Percentiles rank a stretch among this genome's conserved stretches.
Evolutionary conservation across 2,329 filamentous ascomycete species (phyloP).

Genomic region (Fusarium newnesense): DNA sequence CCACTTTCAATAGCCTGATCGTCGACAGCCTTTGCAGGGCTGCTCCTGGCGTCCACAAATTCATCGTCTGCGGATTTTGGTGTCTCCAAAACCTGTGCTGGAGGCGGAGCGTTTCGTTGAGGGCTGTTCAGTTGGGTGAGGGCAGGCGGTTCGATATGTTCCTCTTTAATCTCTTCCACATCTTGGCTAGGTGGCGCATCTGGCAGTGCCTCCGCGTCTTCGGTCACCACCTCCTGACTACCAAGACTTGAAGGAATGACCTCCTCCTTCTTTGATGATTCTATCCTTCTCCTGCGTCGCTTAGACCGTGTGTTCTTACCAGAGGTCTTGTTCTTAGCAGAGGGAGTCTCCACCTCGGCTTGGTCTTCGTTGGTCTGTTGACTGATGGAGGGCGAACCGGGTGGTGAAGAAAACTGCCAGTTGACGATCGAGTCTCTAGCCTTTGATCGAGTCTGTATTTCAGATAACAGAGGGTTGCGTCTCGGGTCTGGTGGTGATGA

Average conservation of each 20-base stretch:
- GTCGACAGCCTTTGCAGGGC: conserved; percentile 47
- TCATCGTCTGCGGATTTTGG: conserved; percentile 58
- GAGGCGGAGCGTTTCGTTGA: conserved; percentile 32
- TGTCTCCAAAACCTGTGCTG: conserved; percentile 45
- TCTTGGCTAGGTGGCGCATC: conserved; percentile 1
- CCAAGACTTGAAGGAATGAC: conserved; percentile 46
- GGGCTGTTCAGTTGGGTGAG: conserved; percentile 21
- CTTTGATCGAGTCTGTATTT: conserved; percentile 62
- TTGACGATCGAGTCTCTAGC: conserved; percentile 48
- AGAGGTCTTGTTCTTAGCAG: background rate
- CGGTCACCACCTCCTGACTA: conserved; percentile 29
- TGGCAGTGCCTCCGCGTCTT: conserved; percentile 1
- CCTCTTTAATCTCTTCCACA: conserved; percentile 8
- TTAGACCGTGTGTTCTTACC: conserved; percentile 22
- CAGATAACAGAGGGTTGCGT: conserved; percentile 61
- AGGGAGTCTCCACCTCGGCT: conserved; percentile 13
- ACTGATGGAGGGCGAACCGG: conserved; percentile 58
- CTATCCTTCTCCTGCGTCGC: conserved; percentile 29
- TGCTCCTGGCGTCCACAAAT: conserved; percentile 62
- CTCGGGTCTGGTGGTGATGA: conserved; percentile 69
- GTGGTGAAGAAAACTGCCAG: conserved; percentile 69
- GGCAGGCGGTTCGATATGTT: background rate
- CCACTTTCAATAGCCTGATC: conserved; percentile 2
- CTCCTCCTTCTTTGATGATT: conserved; percentile 30
- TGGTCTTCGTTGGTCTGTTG: conserved; percentile 39